phyloP scores from a whole-genome alignment of 2,329 filamentous ascomycete genomes.

The Fusarium nurragi region DNA sequence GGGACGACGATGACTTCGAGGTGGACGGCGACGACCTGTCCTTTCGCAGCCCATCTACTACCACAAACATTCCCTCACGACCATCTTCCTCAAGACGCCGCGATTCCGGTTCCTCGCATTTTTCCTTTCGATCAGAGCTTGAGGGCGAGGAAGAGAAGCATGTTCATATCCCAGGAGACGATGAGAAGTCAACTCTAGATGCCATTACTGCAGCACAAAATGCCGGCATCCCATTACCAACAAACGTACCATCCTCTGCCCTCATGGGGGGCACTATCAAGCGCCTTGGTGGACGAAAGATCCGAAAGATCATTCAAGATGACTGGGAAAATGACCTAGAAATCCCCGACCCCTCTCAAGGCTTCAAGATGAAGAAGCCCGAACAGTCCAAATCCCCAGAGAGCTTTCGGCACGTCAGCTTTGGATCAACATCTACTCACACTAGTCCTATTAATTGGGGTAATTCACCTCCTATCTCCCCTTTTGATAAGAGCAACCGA shows the following conservation, averaged over 20 bases:
- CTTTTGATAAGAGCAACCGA: conserved; percentile 43
- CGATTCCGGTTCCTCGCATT: conserved; percentile 82
- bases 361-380: conserved; percentile 71
- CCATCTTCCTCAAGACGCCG: conserved; percentile 62
- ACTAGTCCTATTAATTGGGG: conserved; percentile 60
- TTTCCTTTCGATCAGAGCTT: conserved; percentile 84
- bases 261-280: conserved; percentile 94
- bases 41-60: conserved; percentile 62
- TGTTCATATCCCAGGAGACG: conserved; percentile 83
- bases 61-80: conserved; percentile 53
- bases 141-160: conserved; percentile 91
- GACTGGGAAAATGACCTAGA: conserved; percentile 86
- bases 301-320: conserved; percentile 77
- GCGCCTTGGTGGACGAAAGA: conserved; percentile 79
- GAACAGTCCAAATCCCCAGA: conserved; percentile 73
- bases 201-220: conserved; percentile 88
- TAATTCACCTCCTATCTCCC: conserved; percentile 40
- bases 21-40: conserved; percentile 74
- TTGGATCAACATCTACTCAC: conserved; percentile 56
- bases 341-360: conserved; percentile 67
- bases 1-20: conserved; percentile 80
- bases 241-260: conserved; percentile 87
- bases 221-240: conserved; percentile 90
- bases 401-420: conserved; percentile 72
- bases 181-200: conserved; percentile 83